Base-by-base conservation (phyloP, 164 flowering plant genomes). In the Vitis labrusca region DNA sequence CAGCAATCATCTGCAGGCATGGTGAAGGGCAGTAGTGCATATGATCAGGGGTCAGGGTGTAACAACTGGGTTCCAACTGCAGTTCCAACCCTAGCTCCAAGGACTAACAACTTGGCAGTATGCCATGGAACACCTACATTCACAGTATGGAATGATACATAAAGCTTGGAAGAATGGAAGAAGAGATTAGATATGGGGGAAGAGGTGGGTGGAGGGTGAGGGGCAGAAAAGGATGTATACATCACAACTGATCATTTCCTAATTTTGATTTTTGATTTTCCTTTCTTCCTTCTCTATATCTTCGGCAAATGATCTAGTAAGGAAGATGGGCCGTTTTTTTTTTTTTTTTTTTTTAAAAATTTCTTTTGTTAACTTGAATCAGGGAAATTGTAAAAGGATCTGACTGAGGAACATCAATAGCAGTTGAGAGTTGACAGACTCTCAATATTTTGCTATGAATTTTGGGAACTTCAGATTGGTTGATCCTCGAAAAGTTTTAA, bases 11-110 rank as follows among this genome's bases (percentile, higher is more conserved):
- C 79, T n/a, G 49, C 77, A n/a, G 71, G 63, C 27, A 70, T 49
- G 72, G 72, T 69, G 59, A 79, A 71, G 58, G 57, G 56, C 30
- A 48, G 59, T 13, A 54, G 55, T 55, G 63, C 68, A 16, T 81
- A 82, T 67, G 85, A 83, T 69, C 85, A 81, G 16, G 79, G 78
- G 13, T 76, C 88, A 0, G 73, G 77, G 50, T 84, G 84, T 64
- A 82, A 79, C 66, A 86, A 71, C 52, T 88, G 94, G 94, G 73
- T 86, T 50, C 88, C 94, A n/a, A 83, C 84, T 12, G 83, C 85
- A 8, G 81, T 87, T 50, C 92, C 84, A 32, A 59, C 82, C 0
- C 64, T 81, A 2, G 77, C 77, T 1, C 83, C 79, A 14, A 79
- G 85, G 75, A 49, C 88, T 3, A 80, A 50, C 67, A 76, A 44